A percentile compares a stretch with the other conserved stretches of the same genome.
phyloP scores from a whole-genome alignment of 345 rosid genomes.

The Heritiera fomes region DNA sequence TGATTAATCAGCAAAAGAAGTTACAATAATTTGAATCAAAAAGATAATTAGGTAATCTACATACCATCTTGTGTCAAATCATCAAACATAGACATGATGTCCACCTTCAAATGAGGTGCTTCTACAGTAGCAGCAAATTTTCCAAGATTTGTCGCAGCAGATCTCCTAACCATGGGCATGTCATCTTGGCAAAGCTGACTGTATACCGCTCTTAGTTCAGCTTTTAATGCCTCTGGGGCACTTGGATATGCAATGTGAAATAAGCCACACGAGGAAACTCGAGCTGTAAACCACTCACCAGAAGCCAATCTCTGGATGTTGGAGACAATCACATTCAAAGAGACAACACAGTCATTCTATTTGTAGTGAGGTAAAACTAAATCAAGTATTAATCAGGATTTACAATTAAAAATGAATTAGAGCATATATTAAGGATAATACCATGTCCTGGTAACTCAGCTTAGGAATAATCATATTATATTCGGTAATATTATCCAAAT shows the following conservation, averaged over 20 bases:
- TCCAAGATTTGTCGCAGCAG: slow-evolving; percentile 79
- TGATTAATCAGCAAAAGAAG: neutral
- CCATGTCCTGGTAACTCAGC: neutral
- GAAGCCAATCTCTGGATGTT: slow-evolving; percentile 61
- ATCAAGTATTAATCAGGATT: neutral
- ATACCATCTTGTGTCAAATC: slow-evolving; percentile 81
- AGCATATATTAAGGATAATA: neutral
- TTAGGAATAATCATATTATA: neutral
- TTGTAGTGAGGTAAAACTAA: neutral
- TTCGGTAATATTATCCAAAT: neutral
- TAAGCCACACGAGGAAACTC: slow-evolving; percentile 78
- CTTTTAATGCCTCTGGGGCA: slow-evolving; percentile 55
- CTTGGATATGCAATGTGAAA: slow-evolving; percentile 80
- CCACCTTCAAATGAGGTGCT: slow-evolving; percentile 62
- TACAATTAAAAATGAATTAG: neutral
- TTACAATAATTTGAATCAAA: neutral
- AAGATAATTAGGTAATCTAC: slow-evolving; percentile 5
- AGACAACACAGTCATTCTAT: slow-evolving; percentile 2
- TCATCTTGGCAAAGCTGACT: slow-evolving; percentile 79
- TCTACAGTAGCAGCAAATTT: slow-evolving; percentile 82
- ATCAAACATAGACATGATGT: slow-evolving; percentile 73
- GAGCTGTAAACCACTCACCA: slow-evolving; percentile 88
- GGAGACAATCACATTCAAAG: neutral
- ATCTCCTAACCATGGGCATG: slow-evolving; percentile 91
- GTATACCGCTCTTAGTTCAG: slow-evolving; percentile 62